Base-by-base conservation (phyloP, 306 rosid species). In the Datisca glomerata region DNA sequence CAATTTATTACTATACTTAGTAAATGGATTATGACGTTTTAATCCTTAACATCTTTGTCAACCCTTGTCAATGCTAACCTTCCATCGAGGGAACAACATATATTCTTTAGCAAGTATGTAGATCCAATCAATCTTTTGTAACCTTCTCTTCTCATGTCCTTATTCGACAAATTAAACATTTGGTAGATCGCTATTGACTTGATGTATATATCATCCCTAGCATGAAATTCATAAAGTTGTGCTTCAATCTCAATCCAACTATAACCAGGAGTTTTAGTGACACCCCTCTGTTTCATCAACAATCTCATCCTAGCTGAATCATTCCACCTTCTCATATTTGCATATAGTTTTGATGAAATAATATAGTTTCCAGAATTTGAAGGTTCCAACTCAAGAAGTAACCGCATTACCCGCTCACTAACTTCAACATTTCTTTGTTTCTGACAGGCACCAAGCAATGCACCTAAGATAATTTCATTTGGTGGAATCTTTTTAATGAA, bases 301-400 rank as follows among this genome's bases (percentile, higher is more conserved):
- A 69, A 49, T 71, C 93, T 79, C 85, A 83, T 76, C 74, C 68
- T 79, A 25, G 97, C 97, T 13, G 97, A 79, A 41, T 83, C 94
- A 6, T 83, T 89, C 80, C 71, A 79, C 81, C 69, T 79, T 41
- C 85, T 68, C 41, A 49, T 59, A 43, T 70, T 72, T 8, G 73
- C 85, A 64, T 73, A 87, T 28, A 87, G 64, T 57, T 72, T 87
- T 49, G 93, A 87, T 5, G 93, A 74, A 51, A 87, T 79, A 38
- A 87, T 63, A 41, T 87, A 87, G 43, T 79, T 87, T 64, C 93
- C 87, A 16, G 94, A 79, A 70, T 79, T 83, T 49, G 78, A 68
- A 62, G 97, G 94, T 68, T 87, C 94, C 70, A 87, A 51, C 59
- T 76, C 80, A 38, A 87, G 63, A 59, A 87, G 85, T 56, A 76